phyloP scores from a whole-genome alignment of 116 monocot species.

The Thalassia testudinum region DNA sequence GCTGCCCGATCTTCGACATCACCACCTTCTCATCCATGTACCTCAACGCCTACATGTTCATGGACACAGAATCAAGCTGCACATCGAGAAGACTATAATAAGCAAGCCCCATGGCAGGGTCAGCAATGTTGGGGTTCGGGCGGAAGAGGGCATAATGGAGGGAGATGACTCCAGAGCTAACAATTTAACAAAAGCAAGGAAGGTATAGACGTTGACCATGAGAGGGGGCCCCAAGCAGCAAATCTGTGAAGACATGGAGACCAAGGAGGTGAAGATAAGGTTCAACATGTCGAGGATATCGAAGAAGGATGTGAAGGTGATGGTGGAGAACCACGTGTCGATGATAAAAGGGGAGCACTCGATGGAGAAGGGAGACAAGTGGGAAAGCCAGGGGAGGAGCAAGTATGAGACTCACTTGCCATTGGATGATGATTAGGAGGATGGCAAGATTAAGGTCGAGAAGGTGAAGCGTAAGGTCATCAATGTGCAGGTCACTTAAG shows the following conservation, averaged over 20 bases:
- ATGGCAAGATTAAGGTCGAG: too few relatives aligned
- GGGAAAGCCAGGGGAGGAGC: too few relatives aligned
- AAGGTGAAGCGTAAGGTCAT: constrained; percentile 40
- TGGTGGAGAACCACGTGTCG: too few relatives aligned
- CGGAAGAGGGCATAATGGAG: constrained; percentile 57
- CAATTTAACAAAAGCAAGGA: constrained; percentile 56
- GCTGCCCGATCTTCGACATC: constrained; percentile 51
- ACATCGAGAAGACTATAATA: constrained; percentile 56
- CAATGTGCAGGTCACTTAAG: too few relatives aligned
- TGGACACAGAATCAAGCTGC: constrained; percentile 46
- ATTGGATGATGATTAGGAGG: too few relatives aligned
- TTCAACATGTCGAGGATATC: too few relatives aligned
- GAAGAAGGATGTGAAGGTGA: too few relatives aligned
- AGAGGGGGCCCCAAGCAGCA: constrained; percentile 23
- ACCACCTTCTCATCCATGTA: not conserved
- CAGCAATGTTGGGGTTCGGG: constrained; percentile 37
- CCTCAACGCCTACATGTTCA: constrained; percentile 23
- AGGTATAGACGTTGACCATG: constrained; percentile 59
- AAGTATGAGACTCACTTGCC: too few relatives aligned
- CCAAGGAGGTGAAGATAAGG: too few relatives aligned
- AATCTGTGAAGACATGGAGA: too few relatives aligned
- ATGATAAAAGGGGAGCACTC: too few relatives aligned
- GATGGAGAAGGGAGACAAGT: too few relatives aligned
- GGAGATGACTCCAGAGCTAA: constrained; percentile 29
- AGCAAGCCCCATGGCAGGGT: constrained; percentile 19